These are phyloP conservation scores for Chaetomiaceae sp. DNA, from an alignment of 2,329 filamentous ascomycete species.

Conservation along the genomic window DNA sequence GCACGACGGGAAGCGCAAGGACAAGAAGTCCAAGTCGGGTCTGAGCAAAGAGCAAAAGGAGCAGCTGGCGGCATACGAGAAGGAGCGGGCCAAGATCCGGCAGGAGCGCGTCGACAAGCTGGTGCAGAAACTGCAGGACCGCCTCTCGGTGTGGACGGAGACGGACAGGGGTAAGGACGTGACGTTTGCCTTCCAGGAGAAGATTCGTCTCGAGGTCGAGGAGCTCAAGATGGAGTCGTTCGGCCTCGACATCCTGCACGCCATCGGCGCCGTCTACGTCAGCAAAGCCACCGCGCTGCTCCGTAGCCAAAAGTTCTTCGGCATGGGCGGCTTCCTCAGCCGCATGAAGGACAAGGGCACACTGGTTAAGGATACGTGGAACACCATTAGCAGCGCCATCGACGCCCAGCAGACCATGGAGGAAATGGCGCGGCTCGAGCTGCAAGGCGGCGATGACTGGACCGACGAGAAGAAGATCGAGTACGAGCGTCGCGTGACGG, in stretches of 20 bases:
- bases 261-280: conserved; percentile 86
- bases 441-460: conserved; percentile 94
- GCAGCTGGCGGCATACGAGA: conserved; percentile 81
- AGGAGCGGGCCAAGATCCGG: conserved; percentile 75
- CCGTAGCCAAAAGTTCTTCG: conserved; percentile 94
- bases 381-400: conserved; percentile 91
- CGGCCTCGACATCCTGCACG: conserved; percentile 90
- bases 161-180: conserved; percentile 85
- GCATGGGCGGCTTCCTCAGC: conserved; percentile 91
- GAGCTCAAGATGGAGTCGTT: conserved; percentile 99
- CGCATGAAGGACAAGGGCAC: conserved; percentile 94
- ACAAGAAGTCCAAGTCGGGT: conserved; percentile 75
- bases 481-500: conserved; percentile 91
- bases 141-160: conserved; percentile 93
- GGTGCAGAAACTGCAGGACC: conserved; percentile 78
- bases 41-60: conserved; percentile 90
- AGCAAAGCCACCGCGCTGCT: conserved; percentile 82
- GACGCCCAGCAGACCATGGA: conserved; percentile 98
- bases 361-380: conserved; percentile 97
- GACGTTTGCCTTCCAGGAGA: conserved; percentile 84
- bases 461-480: conserved; percentile 95
- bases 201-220: conserved; percentile 91
- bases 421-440: conserved; percentile 95
- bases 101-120: conserved; percentile 83
- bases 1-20: conserved; percentile 60